A percentile compares a stretch with the other conserved stretches of the same genome.
These are phyloP conservation scores for Bertia moriformis DNA, from an alignment of 2,329 filamentous ascomycete genomes.

Conservation along the genomic window DNA sequence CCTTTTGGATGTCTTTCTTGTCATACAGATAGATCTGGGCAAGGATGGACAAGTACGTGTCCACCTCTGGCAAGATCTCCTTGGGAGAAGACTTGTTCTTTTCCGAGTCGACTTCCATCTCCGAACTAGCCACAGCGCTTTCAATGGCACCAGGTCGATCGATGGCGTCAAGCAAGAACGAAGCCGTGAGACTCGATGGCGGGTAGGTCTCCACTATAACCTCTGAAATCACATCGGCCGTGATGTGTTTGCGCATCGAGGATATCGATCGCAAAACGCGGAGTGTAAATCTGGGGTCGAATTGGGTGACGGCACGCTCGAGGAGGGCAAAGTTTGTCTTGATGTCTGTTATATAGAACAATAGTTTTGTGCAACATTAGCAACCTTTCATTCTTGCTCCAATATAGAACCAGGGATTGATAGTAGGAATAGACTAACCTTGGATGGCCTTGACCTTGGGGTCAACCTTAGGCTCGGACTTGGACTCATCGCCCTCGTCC, in stretches of 20 bases:
- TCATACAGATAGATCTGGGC: conserved; percentile 82
- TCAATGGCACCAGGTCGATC: conserved; percentile 53
- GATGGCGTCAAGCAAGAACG: conserved; percentile 54
- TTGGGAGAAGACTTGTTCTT: conserved; percentile 36
- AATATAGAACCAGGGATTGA: not conserved
- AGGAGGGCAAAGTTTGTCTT: conserved; percentile 84
- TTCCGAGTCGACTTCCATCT: conserved; percentile 64
- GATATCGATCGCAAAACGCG: conserved; percentile 90
- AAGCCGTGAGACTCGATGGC: conserved; percentile 40
- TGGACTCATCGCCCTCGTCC: conserved; percentile 35
- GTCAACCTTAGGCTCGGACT: conserved; percentile 18
- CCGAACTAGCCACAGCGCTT: conserved; percentile 35
- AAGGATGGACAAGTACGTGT: conserved; percentile 76
- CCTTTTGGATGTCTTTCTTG: conserved; percentile 64
- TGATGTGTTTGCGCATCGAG: conserved; percentile 81
- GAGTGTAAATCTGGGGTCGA: conserved; percentile 89
- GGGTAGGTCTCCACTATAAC: conserved; percentile 72
- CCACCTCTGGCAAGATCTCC: conserved; percentile 72
- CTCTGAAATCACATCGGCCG: conserved; percentile 65
- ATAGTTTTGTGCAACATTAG: conserved; percentile 1
- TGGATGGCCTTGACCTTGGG: not conserved
- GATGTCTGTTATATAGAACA: conserved; percentile 54
- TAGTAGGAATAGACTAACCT: not conserved
- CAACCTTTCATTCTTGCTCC: conserved; percentile 8
- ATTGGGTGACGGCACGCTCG: conserved; percentile 80